Evolutionary conservation across 768 basidiomycete genomes (phyloP).

Genomic region (Cystofilobasidium bisporidii): DNA sequence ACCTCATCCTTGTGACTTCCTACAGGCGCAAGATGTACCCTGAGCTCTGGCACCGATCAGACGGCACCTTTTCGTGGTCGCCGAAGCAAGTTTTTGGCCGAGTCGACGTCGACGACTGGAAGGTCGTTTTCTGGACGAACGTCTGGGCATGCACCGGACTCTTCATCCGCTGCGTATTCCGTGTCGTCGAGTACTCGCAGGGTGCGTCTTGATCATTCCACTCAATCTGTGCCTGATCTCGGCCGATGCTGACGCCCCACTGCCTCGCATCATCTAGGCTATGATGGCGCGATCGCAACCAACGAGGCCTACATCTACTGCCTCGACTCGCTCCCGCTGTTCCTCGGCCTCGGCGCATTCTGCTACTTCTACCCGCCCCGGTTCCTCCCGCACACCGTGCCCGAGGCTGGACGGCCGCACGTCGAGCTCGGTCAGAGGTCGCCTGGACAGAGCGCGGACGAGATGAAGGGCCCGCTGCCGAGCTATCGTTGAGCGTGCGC

Average conservation of each 20-base stretch:
- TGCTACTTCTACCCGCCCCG: background rate
- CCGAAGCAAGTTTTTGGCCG: background rate
- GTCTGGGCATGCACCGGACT: background rate
- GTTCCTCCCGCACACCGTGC: background rate
- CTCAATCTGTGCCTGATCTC: too few relatives aligned
- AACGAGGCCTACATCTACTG: background rate
- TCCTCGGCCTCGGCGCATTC: background rate
- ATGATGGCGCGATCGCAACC: background rate
- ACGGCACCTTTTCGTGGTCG: background rate
- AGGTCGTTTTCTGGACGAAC: background rate
- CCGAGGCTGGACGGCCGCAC: background rate
- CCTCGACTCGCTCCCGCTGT: background rate
- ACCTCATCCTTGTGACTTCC: too few relatives aligned
- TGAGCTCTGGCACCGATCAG: background rate
- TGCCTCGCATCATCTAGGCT: background rate
- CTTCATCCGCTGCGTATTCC: background rate
- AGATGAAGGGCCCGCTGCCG: too few relatives aligned
- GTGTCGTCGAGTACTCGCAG: constrained; percentile 8
- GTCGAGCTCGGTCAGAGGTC: too few relatives aligned
- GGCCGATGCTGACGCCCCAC: too few relatives aligned
- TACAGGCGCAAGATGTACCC: background rate
- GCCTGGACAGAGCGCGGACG: too few relatives aligned
- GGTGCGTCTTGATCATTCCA: background rate
- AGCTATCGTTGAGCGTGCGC: too few relatives aligned
- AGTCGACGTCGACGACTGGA: background rate